These are phyloP conservation scores for Globisporangium takayamanum DNA, from an alignment of 352 stramenopile genomes.

Conservation along the genomic window DNA sequence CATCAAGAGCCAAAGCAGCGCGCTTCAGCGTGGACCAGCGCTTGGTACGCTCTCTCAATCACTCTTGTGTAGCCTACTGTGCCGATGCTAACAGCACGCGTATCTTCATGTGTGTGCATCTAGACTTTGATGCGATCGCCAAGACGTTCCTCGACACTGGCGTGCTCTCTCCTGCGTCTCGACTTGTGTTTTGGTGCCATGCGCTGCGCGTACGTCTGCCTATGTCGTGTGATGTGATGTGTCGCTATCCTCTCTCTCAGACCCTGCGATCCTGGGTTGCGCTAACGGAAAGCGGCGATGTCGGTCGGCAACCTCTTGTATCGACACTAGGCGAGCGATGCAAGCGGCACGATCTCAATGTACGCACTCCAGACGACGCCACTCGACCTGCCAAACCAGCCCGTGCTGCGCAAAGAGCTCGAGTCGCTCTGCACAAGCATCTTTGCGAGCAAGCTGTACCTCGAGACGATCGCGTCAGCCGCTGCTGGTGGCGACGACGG, in stretches of 20 bases:
- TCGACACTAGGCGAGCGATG: slow-evolving; percentile 8
- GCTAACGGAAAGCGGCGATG: not conserved
- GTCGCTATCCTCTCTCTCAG: not conserved
- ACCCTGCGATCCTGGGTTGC: too few species aligned
- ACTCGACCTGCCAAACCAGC: slow-evolving; percentile 44
- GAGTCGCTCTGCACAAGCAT: slow-evolving; percentile 55
- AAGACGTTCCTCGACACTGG: slow-evolving; percentile 34
- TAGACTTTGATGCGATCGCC: slow-evolving; percentile 26
- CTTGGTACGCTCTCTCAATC: slow-evolving; percentile 4
- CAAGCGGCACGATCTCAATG: slow-evolving; percentile 52
- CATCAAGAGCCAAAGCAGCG: slow-evolving; percentile 56
- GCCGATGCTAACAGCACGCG: not conserved
- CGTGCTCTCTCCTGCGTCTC: slow-evolving; percentile 26
- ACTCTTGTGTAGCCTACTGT: not conserved
- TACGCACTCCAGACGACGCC: slow-evolving; percentile 64
- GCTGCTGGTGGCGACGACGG: slow-evolving; percentile 23
- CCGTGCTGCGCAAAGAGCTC: slow-evolving; percentile 57
- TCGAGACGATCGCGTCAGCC: slow-evolving; percentile 22
- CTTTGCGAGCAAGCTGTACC: slow-evolving; percentile 52
- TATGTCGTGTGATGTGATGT: not conserved
- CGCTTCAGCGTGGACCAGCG: slow-evolving; percentile 14
- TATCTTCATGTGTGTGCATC: not conserved
- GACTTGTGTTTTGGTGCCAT: slow-evolving; percentile 52
- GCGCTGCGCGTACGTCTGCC: slow-evolving; percentile 27
- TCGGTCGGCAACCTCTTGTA: not conserved